Conservation (phyloP, 768 basidiomycete species). For the Pleurotus salmoneostramineus region DNA sequence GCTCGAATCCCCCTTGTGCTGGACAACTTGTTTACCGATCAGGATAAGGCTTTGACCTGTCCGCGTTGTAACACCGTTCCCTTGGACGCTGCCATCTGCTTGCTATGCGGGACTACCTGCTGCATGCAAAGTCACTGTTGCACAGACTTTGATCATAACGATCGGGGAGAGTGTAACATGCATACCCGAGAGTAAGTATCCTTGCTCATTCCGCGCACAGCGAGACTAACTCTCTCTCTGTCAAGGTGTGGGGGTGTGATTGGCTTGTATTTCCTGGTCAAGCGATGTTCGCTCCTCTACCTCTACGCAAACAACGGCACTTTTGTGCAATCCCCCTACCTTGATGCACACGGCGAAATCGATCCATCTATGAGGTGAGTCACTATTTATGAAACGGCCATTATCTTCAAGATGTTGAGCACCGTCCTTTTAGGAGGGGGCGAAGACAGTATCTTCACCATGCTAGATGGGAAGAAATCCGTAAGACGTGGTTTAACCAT, state of each 20-base stretch:
- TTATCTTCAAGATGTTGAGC: background rate
- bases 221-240: background rate
- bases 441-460: constrained; percentile 84
- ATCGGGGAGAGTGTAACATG: constrained; percentile 90
- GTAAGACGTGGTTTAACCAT: constrained; percentile 88
- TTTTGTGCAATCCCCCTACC: constrained; percentile 84
- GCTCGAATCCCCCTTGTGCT: constrained; percentile 76
- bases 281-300: constrained; percentile 86
- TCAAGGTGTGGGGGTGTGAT: constrained; percentile 84
- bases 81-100: constrained; percentile 83
- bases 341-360: constrained; percentile 92
- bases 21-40: constrained; percentile 77
- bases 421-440: constrained; percentile 55
- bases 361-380: constrained; percentile 87
- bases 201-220: background rate
- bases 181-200: constrained; percentile 86
- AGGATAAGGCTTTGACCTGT: constrained; percentile 73
- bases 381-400: background rate
- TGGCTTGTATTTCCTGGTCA: constrained; percentile 89
- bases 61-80: constrained; percentile 75
- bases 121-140: constrained; percentile 96
- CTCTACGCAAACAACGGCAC: constrained; percentile 88
- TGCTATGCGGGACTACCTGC: constrained; percentile 83
- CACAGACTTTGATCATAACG: constrained; percentile 56
- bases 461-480: constrained; percentile 86